Percentiles rank a stretch among this genome's conserved stretches.
Conservation (phyloP, 805 yeast genomes). For the Ogataea nakhonphanomensis region DNA sequence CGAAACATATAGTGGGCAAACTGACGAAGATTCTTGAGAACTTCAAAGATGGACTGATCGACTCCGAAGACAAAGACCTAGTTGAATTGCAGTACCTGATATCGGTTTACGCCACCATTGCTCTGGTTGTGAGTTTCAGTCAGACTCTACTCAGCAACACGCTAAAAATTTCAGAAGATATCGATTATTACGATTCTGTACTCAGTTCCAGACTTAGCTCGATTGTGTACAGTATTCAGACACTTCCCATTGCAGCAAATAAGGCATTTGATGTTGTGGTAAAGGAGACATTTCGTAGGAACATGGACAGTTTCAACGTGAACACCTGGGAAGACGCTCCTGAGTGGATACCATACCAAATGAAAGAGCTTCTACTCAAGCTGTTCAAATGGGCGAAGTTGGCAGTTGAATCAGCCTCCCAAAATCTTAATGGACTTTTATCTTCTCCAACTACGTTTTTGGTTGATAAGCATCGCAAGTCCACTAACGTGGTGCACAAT, state of each 20-base stretch:
- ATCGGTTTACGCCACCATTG: slow-evolving; percentile 21
- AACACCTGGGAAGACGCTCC: slow-evolving; percentile 21
- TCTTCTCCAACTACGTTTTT: slow-evolving; percentile 28
- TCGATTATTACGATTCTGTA: slow-evolving; percentile 45
- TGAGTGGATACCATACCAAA: slow-evolving; percentile 23
- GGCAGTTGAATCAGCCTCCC: slow-evolving; percentile 12
- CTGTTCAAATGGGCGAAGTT: slow-evolving; percentile 18
- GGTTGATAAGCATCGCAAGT: slow-evolving; percentile 18
- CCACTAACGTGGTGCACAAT: slow-evolving; percentile 13
- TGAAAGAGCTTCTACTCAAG: slow-evolving; percentile 4
- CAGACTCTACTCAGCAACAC: slow-evolving; percentile 38
- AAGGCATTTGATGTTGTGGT: slow-evolving; percentile 18
- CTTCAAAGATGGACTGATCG: slow-evolving; percentile 19
- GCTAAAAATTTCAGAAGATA: slow-evolving; percentile 39
- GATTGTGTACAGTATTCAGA: slow-evolving; percentile 39
- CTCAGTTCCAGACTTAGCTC: slow-evolving; percentile 32
- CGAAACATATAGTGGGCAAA: background rate
- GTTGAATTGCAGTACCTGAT: slow-evolving; percentile 23
- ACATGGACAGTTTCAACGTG: slow-evolving; percentile 13
- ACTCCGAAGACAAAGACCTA: slow-evolving; percentile 10
- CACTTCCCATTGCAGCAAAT: slow-evolving; percentile 29
- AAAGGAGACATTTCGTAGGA: slow-evolving; percentile 26
- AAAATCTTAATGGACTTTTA: slow-evolving; percentile 15
- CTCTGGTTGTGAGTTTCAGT: slow-evolving; percentile 16
- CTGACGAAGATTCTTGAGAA: slow-evolving; percentile 9